These are phyloP conservation scores for Triangularia verruculosa DNA, from an alignment of 2,329 filamentous ascomycete genomes.

Conservation along the genomic window DNA sequence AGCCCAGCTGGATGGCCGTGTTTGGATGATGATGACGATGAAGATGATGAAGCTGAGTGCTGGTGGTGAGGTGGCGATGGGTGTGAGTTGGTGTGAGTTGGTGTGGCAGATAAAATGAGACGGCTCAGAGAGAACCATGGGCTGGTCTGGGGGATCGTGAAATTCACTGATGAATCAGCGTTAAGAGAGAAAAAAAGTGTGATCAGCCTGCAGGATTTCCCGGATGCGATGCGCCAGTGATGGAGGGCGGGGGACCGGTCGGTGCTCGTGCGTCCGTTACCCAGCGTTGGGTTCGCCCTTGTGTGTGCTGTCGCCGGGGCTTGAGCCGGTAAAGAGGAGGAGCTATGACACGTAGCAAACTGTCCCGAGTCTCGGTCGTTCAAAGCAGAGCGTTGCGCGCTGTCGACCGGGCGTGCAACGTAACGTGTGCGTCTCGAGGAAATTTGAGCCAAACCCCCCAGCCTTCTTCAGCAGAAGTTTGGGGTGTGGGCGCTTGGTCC, in stretches of 20 bases:
- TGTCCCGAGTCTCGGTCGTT: background rate
- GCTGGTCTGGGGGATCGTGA: conserved; percentile 14
- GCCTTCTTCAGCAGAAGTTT: conserved; percentile 12
- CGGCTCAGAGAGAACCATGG: background rate
- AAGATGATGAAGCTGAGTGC: background rate
- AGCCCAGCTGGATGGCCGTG: background rate
- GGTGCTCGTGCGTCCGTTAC: conserved; percentile 25
- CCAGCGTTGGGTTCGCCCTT: conserved; percentile 19
- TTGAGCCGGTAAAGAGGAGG: background rate
- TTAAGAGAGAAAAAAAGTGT: conserved; percentile 25
- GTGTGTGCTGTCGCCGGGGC: conserved; percentile 7
- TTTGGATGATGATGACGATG: background rate
- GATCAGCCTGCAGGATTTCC: conserved; percentile 31
- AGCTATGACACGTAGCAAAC: conserved; percentile 30
- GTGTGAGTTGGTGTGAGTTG: too few species aligned
- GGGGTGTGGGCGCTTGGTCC: conserved; percentile 36
- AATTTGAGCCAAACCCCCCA: conserved; percentile 6
- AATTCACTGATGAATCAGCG: conserved; percentile 23
- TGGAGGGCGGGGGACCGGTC: conserved; percentile 18
- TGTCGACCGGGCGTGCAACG: conserved; percentile 8
- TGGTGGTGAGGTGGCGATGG: conserved; percentile 2
- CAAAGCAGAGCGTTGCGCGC: background rate
- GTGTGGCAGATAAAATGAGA: background rate
- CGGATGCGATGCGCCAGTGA: conserved; percentile 27
- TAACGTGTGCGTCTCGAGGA: conserved; percentile 3